Evolutionary conservation across 106 monocot species (phyloP), one percentile per base, ranked within the genome.

Genomic region (Dioscorea alata): DNA sequence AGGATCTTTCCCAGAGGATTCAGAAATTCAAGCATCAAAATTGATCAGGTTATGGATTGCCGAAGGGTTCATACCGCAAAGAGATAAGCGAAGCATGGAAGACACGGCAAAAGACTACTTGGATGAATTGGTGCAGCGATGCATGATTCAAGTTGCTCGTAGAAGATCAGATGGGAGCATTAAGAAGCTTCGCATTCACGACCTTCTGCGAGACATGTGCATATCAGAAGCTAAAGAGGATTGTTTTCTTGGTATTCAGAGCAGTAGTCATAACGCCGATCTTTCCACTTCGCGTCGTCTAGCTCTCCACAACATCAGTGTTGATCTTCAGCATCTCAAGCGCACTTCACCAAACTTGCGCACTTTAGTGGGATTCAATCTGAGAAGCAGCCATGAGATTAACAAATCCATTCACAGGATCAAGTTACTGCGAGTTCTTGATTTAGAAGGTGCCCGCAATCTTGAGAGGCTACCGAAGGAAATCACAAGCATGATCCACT

Each of bases 381-480:
- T 10, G 48, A 13, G 18, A 32, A 33, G 19, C 23, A 14, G 20
- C 12, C 34, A n/a, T 28, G 28, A 48, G 2, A 17, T 51, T 17
- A 51, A 17, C 51, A 1, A 4, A 51, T 49, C 35, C 13, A 56
- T 24, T 48, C 8, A 34, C 1, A 18, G 21, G 15, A 23, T 81
- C 6, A 71, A 56, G 17, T n/a, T 75, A 57, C 35, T 81, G 49
- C 67, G 81, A 48, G 81, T 76, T 9, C 49, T 81, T 23, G 75
- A 81, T 71, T 8, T 81, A 7, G 49, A 60, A 8, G 69, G 68
- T 2, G 21, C 28, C 13, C 24, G 12, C 1, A 32, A 32, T 16
- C 5, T 75, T 17, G 5, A 19, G 0, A 42, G 6, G 18, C 51
- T 80, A 49, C 70, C 79, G 4, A n/a, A 69, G 14, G 69, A 72